These are phyloP conservation scores for Suillus americanus DNA, from an alignment of 768 basidiomycete genomes.

Conservation along the genomic window DNA sequence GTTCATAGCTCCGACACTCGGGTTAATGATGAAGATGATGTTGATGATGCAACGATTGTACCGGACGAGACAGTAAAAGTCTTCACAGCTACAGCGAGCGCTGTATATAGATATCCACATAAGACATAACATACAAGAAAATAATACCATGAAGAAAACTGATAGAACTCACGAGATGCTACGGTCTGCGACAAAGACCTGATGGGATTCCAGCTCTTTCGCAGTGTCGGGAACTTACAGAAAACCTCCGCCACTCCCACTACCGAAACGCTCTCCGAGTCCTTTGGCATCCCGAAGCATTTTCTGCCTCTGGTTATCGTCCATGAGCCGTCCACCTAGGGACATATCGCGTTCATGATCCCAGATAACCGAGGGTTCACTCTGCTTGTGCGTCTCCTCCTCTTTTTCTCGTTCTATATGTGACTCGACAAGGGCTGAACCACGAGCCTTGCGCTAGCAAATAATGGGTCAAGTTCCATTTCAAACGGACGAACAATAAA, in stretches of 20 bases:
- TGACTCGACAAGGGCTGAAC: slow-evolving; percentile 53
- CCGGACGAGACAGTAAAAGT: not conserved
- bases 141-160: not conserved
- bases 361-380: slow-evolving; percentile 75
- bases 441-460: slow-evolving; percentile 47
- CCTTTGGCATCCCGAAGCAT: slow-evolving; percentile 80
- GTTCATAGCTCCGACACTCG: slow-evolving; percentile 42
- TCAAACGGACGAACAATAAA: not conserved
- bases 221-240: slow-evolving; percentile 27
- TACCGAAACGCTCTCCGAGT: slow-evolving; percentile 81
- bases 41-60: not conserved
- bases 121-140: not conserved
- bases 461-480: not conserved
- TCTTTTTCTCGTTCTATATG: slow-evolving; percentile 38
- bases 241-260: slow-evolving; percentile 68
- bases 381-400: slow-evolving; percentile 42
- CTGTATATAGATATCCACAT: not conserved
- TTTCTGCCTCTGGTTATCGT: slow-evolving; percentile 75
- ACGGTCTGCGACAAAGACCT: not conserved
- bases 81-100: not conserved
- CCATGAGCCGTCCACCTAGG: slow-evolving; percentile 85
- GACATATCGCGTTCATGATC: slow-evolving; percentile 92
- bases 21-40: not conserved
- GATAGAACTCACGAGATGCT: not conserved
- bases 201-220: not conserved